These are phyloP conservation scores for Artemisia annua DNA, from an alignment of 129 eudicot species.

Conservation along the genomic window DNA sequence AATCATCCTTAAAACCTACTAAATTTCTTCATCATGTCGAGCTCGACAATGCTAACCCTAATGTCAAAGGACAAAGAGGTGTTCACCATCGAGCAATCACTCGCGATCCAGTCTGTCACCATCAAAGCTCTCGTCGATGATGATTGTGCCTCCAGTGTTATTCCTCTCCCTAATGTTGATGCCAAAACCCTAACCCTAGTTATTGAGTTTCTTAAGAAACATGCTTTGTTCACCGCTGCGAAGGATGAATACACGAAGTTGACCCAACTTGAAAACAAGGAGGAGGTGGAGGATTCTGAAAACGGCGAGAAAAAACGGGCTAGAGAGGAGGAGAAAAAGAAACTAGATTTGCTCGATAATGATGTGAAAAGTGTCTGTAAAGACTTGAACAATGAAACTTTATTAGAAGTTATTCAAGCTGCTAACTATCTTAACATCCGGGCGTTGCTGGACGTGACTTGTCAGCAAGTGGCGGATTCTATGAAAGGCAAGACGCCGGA, in stretches of 20 bases:
- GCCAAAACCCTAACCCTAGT: background rate
- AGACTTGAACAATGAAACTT: background rate
- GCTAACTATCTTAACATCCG: background rate
- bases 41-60: background rate
- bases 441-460: background rate
- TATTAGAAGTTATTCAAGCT: background rate
- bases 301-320: no score
- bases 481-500: constrained; percentile 15
- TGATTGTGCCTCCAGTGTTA: background rate
- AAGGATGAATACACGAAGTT: no score
- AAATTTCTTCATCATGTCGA: no score
- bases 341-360: no score
- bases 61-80: background rate
- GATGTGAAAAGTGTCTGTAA: background rate
- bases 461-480: constrained; percentile 1
- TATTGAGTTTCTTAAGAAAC: background rate
- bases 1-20: no score
- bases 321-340: no score
- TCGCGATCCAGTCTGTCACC: background rate
- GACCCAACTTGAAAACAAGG: no score
- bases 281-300: no score
- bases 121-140: background rate
- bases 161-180: background rate
- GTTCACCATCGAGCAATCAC: background rate
- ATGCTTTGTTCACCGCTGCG: no score